A percentile compares a stretch with the other conserved stretches of the same genome.
phyloP scores from a whole-genome alignment of 345 rosid genomes.

The Turnera subulata region DNA sequence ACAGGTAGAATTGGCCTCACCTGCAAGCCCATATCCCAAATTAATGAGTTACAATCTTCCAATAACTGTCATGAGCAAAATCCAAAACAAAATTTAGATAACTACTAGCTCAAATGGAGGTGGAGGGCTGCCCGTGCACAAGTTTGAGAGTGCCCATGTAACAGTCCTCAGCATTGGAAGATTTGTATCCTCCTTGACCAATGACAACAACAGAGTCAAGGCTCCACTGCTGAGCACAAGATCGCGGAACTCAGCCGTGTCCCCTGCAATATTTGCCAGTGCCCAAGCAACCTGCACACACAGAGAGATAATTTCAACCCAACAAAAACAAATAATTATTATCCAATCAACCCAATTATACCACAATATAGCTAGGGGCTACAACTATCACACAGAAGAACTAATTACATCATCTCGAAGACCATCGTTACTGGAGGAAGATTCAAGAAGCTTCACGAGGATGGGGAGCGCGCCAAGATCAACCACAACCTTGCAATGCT shows the following conservation, averaged over 20 bases:
- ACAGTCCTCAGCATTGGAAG: conserved; percentile 31
- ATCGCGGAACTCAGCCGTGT: conserved; percentile 30
- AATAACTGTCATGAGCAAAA: not conserved
- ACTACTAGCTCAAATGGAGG: conserved; percentile 34
- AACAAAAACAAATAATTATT: not conserved
- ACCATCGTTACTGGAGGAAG: conserved; percentile 25
- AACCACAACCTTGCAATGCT: conserved; percentile 23
- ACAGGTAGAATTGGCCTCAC: conserved; percentile 27
- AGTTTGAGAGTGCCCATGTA: conserved; percentile 31
- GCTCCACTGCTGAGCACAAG: conserved; percentile 25
- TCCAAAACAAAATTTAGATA: not conserved
- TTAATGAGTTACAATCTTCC: not conserved
- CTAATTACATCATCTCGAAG: conserved; percentile 32
- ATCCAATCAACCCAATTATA: no score
- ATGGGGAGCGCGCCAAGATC: conserved; percentile 30
- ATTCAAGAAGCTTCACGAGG: conserved; percentile 20
- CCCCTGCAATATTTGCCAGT: conserved; percentile 32
- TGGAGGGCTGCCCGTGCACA: conserved; percentile 36
- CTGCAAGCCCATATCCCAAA: conserved; percentile 16
- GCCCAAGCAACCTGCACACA: conserved; percentile 30
- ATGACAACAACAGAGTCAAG: conserved; percentile 22
- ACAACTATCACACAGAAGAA: no score
- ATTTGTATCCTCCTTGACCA: conserved; percentile 26
- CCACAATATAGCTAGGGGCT: no score
- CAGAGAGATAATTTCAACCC: not conserved